A percentile compares a stretch with the other conserved stretches of the same genome.
These are phyloP conservation scores for Clathrospora elynae DNA, from an alignment of 2,329 filamentous ascomycete genomes.

Conservation along the genomic window DNA sequence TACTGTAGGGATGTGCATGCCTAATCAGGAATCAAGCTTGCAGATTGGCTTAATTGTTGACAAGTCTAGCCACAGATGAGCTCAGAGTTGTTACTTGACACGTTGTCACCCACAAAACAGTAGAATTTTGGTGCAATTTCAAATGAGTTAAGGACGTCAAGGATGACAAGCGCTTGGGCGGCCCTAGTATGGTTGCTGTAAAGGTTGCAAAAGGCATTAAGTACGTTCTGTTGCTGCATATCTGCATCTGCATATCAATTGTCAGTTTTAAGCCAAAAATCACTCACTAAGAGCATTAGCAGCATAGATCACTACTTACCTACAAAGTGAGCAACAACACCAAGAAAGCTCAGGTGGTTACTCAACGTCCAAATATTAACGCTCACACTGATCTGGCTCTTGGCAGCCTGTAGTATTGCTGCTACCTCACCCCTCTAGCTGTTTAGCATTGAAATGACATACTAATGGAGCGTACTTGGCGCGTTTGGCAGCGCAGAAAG, in stretches of 20 bases:
- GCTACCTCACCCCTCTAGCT: constrained; percentile 1
- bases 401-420: not conserved
- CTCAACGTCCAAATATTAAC: constrained; percentile 4
- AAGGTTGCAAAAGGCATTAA: constrained; percentile 10
- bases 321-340: constrained; percentile 1
- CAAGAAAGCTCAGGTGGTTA: constrained; percentile 11
- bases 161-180: constrained; percentile 3
- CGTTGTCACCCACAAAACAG: constrained; percentile 10
- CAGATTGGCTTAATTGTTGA: no score
- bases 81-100: constrained; percentile 5
- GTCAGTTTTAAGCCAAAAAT: not conserved
- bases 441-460: not conserved
- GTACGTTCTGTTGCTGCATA: constrained; percentile 1
- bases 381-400: constrained; percentile 1
- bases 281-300: no score
- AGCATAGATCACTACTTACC: not conserved
- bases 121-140: constrained; percentile 6
- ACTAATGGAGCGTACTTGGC: not conserved
- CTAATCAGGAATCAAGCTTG: no score
- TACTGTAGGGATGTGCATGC: no score
- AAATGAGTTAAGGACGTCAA: constrained; percentile 1
- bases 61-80: no score
- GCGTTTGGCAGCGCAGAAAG: not conserved
- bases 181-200: constrained; percentile 5
- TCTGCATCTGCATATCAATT: not conserved